Percentiles rank a stretch among this genome's conserved stretches.
Conservation (phyloP, 1,284 basidiomycete species). For the Vanrija sp. region DNA sequence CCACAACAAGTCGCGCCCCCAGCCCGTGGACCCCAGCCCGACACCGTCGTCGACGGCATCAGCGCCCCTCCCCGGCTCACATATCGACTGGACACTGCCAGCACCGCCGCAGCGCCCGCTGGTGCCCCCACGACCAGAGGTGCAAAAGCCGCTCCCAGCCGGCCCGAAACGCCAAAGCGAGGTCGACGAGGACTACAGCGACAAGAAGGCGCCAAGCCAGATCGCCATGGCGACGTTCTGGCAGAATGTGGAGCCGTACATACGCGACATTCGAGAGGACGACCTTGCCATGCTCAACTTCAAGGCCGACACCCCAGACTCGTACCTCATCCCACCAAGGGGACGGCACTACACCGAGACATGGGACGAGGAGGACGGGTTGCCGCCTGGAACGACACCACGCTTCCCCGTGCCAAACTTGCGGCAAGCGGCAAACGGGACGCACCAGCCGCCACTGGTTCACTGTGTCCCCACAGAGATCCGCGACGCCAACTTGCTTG, state of each 20-base stretch:
- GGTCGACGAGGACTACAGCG: slow-evolving; percentile 81
- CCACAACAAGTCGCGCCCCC: slow-evolving; percentile 27
- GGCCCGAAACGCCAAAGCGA: slow-evolving; percentile 75
- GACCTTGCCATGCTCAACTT: slow-evolving; percentile 85
- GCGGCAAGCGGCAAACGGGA: slow-evolving; percentile 18
- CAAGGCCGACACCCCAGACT: slow-evolving; percentile 77
- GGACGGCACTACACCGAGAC: slow-evolving; percentile 83
- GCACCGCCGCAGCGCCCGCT: slow-evolving; percentile 49
- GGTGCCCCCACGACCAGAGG: slow-evolving; percentile 62
- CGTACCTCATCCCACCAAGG: slow-evolving; percentile 77
- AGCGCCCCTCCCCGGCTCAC: slow-evolving; percentile 38
- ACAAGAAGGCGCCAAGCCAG: slow-evolving; percentile 63
- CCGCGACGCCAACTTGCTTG: slow-evolving; percentile 38
- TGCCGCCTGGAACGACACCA: slow-evolving; percentile 32
- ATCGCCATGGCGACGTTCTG: slow-evolving; percentile 64
- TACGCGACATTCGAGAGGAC: slow-evolving; percentile 80
- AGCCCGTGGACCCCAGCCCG: slow-evolving; percentile 49
- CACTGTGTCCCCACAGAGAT: slow-evolving; percentile 25
- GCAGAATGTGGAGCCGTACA: slow-evolving; percentile 76
- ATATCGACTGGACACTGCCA: slow-evolving; percentile 43
- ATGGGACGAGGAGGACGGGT: slow-evolving; percentile 85
- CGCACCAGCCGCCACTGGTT: slow-evolving; percentile 3
- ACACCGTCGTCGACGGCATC: slow-evolving; percentile 29
- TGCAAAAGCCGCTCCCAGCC: slow-evolving; percentile 64
- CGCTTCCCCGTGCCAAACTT: slow-evolving; percentile 34